Conservation (phyloP, 2,329 filamentous ascomycete genomes). For the Erysiphe pisi region DNA sequence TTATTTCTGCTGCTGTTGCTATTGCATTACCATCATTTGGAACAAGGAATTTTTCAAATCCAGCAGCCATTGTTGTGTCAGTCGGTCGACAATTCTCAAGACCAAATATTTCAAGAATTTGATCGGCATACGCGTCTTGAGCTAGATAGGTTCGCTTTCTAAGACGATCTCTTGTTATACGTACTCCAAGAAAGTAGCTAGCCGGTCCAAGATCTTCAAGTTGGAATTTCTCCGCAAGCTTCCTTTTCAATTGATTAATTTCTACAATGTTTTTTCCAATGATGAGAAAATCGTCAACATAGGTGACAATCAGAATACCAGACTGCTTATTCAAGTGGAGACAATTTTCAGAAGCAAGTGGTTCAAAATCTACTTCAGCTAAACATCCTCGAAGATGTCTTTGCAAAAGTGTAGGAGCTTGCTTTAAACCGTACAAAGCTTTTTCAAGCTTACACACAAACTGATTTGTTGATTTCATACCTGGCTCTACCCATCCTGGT, state of each 20-base stretch:
- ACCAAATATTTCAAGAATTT: slow-evolving; percentile 21
- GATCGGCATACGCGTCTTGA: slow-evolving; percentile 5
- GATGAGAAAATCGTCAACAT: slow-evolving; percentile 19
- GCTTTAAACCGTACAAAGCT: slow-evolving; percentile 16
- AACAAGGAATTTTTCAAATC: slow-evolving; percentile 13
- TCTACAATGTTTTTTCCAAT: neutral
- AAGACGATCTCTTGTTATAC: neutral
- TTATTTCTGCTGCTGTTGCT: neutral
- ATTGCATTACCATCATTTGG: neutral
- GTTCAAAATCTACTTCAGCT: slow-evolving; percentile 13
- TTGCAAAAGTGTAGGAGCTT: slow-evolving; percentile 9
- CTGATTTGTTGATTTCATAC: neutral
- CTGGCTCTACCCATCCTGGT: slow-evolving; percentile 7
- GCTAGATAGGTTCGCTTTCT: neutral
- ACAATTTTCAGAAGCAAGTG: slow-evolving; percentile 13
- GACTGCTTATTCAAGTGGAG: neutral
- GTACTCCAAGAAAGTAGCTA: slow-evolving; percentile 3
- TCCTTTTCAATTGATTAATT: neutral
- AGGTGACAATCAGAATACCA: slow-evolving; percentile 17
- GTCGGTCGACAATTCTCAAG: slow-evolving; percentile 20
- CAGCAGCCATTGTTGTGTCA: slow-evolving; percentile 11
- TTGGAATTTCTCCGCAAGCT: slow-evolving; percentile 24
- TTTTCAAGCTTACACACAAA: slow-evolving; percentile 16
- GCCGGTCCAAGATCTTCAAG: slow-evolving; percentile 13
- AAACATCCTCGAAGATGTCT: neutral